Base-by-base conservation (phyloP, 352 stramenopile species). In the Phytopythium aichiense region DNA sequence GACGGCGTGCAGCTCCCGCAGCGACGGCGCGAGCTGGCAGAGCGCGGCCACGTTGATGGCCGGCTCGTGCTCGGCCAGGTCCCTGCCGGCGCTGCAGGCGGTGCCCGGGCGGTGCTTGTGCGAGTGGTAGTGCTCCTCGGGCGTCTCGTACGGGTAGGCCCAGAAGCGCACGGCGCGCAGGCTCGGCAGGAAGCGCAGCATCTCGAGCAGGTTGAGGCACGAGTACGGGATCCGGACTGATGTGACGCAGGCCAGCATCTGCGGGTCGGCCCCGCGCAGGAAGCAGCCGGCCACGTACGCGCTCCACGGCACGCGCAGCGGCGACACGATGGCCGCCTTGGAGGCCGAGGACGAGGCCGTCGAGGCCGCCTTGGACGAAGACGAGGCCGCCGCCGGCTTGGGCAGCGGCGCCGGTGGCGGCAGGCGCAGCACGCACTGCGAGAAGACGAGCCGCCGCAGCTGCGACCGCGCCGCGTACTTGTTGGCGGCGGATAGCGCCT, bases 401-500 rank as follows among this genome's bases (percentile, higher is more conserved):
- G 51, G 33, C 5, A 74, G 50, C 30, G 65, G 61, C 13, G 50
- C 25, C 31, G 73, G 65, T 12, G 73, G 70, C 0, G 75, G 70
- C 57, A 84, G 60, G 16, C 75, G 67, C 40, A 84, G 58, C 18
- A 73, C 66, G 43, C 72, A 63, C 53, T 79, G 71, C 33, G 73
- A 61, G 31, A 81, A 62, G 33, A 84, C 70, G 46, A 79, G 74
- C 55, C 74, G 64, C 8, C 75, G 75, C 60, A 84, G 58, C 48
- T 81, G 67, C 31, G 75, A 84, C 51, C 22, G 49, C 23, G 60
- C 60, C 2, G 75, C 59, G 4, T 59, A 67, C 25, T 50, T 67
- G 33, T 63, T 80, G 62, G 69, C 68, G n/a, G 69, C 72, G 5
- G 72, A 79, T 48, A 83, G 57, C 35, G 58, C 56, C 52, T 73